Conservation (phyloP, 495 filamentous ascomycete genomes). For the Darksidea phi region DNA sequence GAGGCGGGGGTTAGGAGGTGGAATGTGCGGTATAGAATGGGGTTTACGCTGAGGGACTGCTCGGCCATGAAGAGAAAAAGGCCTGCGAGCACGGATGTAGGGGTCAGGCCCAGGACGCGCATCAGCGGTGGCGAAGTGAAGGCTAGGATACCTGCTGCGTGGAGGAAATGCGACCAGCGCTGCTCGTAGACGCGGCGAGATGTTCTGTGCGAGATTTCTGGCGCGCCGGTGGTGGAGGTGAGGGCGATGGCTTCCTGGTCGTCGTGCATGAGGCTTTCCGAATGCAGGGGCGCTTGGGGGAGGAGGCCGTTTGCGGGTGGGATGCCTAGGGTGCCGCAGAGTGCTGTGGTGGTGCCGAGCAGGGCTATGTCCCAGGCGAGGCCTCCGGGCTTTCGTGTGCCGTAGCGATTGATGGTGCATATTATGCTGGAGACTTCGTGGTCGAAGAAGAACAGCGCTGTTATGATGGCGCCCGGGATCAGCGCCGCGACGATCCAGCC, state of each 20-base stretch:
- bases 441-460: slow-evolving; percentile 71
- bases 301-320: slow-evolving; percentile 69
- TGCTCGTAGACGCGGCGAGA: slow-evolving; percentile 63
- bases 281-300: slow-evolving; percentile 69
- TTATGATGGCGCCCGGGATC: slow-evolving; percentile 65
- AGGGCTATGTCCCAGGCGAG: slow-evolving; percentile 71
- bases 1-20: slow-evolving; percentile 63
- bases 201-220: slow-evolving; percentile 46
- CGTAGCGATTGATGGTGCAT: slow-evolving; percentile 67
- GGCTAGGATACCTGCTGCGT: slow-evolving; percentile 59
- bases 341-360: slow-evolving; percentile 65
- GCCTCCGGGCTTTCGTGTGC: slow-evolving; percentile 63
- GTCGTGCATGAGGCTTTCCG: slow-evolving; percentile 62
- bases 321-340: slow-evolving; percentile 69
- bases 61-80: slow-evolving; percentile 75
- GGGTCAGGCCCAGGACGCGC: slow-evolving; percentile 66
- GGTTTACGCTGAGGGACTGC: slow-evolving; percentile 67
- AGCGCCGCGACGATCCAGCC: slow-evolving; percentile 65
- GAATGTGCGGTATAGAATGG: slow-evolving; percentile 63
- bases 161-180: slow-evolving; percentile 65
- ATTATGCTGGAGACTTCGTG: slow-evolving; percentile 76
- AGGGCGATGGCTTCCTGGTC: slow-evolving; percentile 47
- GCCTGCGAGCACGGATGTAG: slow-evolving; percentile 66
- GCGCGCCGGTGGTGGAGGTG: slow-evolving; percentile 40
- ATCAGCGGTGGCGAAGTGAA: slow-evolving; percentile 68